Conservation (phyloP, 768 basidiomycete species). For the Tephrocybe sp. region DNA sequence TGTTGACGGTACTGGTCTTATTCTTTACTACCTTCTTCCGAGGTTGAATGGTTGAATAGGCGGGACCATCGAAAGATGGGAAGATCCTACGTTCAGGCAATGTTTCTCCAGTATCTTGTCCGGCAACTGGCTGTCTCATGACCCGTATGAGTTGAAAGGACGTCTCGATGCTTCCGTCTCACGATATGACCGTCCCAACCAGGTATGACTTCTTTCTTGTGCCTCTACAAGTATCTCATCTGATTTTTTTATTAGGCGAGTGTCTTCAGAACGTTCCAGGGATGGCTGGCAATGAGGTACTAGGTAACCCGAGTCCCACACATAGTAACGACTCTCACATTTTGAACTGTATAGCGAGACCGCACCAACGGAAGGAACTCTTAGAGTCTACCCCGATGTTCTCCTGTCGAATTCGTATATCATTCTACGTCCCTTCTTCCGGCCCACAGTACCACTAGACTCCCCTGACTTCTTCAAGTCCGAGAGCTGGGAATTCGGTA, state of each 20-base stretch:
- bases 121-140: constrained; percentile 64
- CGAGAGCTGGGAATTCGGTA: constrained; percentile 58
- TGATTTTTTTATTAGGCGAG: constrained; percentile 32
- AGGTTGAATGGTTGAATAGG: constrained; percentile 37
- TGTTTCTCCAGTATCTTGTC: constrained; percentile 63
- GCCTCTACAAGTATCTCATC: background rate
- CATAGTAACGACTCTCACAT: background rate
- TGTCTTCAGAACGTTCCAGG: constrained; percentile 68
- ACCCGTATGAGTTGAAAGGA: constrained; percentile 63
- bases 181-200: constrained; percentile 57
- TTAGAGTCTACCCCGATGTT: constrained; percentile 69
- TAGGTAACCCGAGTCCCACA: background rate
- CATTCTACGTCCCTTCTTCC: constrained; percentile 79
- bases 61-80: constrained; percentile 76
- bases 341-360: constrained; percentile 45
- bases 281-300: constrained; percentile 74
- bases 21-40: background rate
- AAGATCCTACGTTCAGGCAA: constrained; percentile 55
- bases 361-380: constrained; percentile 66
- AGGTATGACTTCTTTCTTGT: constrained; percentile 29
- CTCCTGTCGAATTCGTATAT: constrained; percentile 68
- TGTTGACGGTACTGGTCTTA: constrained; percentile 38
- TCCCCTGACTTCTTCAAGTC: constrained; percentile 44
- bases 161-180: constrained; percentile 62
- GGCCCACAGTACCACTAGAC: constrained; percentile 38